These are phyloP conservation scores for Cinnamomum chago DNA, from an alignment of 164 flowering plant species.

Conservation along the genomic window DNA sequence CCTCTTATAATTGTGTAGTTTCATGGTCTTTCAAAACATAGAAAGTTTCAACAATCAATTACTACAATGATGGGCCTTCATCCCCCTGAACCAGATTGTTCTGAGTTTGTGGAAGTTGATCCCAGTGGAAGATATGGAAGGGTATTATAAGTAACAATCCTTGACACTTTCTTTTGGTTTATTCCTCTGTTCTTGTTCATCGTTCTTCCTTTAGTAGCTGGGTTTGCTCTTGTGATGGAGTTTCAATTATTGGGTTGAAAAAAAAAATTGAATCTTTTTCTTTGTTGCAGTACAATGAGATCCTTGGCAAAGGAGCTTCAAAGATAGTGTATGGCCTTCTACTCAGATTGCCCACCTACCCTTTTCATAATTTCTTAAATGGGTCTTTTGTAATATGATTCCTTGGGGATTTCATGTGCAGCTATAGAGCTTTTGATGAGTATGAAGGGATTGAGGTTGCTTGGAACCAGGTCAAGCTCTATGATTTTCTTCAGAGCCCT, in stretches of 20 bases:
- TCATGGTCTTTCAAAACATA: no score
- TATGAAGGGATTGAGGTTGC: conserved; percentile 97
- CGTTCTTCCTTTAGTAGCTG: neutral
- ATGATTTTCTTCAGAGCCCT: conserved; percentile 72
- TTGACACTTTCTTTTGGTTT: neutral
- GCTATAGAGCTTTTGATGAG: conserved; percentile 92
- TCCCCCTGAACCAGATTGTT: conserved; percentile 32
- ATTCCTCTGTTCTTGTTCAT: neutral
- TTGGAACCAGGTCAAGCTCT: conserved; percentile 95
- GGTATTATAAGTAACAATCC: conserved; percentile 30
- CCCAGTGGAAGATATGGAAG: conserved; percentile 98
- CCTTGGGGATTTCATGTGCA: conserved; percentile 23
- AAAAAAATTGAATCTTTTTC: neutral
- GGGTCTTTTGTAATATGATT: neutral
- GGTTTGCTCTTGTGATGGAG: neutral
- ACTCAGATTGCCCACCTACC: neutral
- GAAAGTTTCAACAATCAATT: no score
- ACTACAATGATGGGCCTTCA: conserved; percentile 38
- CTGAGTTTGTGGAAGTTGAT: conserved; percentile 89
- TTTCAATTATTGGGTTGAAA: conserved; percentile 6
- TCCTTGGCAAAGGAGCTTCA: conserved; percentile 95
- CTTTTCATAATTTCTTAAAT: neutral
- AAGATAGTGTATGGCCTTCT: conserved; percentile 77
- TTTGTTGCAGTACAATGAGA: conserved; percentile 68
- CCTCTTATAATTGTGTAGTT: no score